phyloP scores from a whole-genome alignment of 768 basidiomycete genomes.

The Chalciporus piperatus region DNA sequence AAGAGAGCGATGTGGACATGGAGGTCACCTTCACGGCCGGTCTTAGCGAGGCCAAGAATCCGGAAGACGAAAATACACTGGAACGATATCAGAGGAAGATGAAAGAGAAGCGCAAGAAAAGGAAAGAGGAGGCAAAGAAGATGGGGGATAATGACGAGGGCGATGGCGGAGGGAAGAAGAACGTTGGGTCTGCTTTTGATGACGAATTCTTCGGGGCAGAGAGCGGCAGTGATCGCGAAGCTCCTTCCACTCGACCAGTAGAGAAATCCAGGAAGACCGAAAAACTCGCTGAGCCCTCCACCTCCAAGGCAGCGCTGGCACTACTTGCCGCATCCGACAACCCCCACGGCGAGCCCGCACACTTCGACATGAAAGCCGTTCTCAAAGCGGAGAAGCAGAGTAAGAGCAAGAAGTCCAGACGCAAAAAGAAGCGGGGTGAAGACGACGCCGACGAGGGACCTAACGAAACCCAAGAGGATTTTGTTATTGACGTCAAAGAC shows the following conservation, averaged over 20 bases:
- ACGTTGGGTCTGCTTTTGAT: slow-evolving; percentile 9
- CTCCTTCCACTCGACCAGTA: slow-evolving; percentile 16
- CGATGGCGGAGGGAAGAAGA: slow-evolving; percentile 16
- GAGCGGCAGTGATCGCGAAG: slow-evolving; percentile 29
- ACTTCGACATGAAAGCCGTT: slow-evolving; percentile 90
- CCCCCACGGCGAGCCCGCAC: slow-evolving; percentile 54
- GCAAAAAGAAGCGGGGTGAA: slow-evolving; percentile 22
- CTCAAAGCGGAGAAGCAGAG: slow-evolving; percentile 77
- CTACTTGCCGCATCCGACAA: slow-evolving; percentile 59
- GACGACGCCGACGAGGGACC: slow-evolving; percentile 45
- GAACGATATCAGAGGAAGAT: slow-evolving; percentile 88
- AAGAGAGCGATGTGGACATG: slow-evolving; percentile 66
- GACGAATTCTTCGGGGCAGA: slow-evolving; percentile 79
- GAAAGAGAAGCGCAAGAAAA: slow-evolving; percentile 82
- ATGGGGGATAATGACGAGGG: slow-evolving; percentile 21
- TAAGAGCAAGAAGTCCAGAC: slow-evolving; percentile 43
- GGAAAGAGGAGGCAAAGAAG: slow-evolving; percentile 62
- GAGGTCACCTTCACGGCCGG: slow-evolving; percentile 95
- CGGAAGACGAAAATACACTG: slow-evolving; percentile 79
- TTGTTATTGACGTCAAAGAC: slow-evolving; percentile 81
- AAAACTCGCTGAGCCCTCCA: slow-evolving; percentile 23
- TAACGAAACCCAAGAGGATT: slow-evolving; percentile 73
- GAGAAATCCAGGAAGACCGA: slow-evolving; percentile 23
- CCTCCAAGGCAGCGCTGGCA: slow-evolving; percentile 64
- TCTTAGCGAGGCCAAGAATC: slow-evolving; percentile 52